Conservation (phyloP, 495 filamentous ascomycete species). For the Penicillium paradoxum region DNA sequence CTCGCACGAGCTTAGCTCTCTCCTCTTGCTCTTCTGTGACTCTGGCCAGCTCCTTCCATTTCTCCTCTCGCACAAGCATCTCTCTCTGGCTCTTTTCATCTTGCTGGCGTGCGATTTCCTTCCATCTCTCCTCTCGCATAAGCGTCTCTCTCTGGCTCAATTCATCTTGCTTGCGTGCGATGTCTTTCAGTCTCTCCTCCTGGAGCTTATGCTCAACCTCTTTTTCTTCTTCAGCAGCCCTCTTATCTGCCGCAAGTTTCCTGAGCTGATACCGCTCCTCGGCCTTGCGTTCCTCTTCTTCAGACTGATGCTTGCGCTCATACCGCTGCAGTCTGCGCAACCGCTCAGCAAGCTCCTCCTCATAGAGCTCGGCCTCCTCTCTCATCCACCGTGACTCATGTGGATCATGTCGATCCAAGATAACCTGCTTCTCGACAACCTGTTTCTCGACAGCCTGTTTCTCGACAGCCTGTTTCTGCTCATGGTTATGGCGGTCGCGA, state of each 20-base stretch:
- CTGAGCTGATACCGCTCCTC: constrained; percentile 28
- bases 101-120: constrained; percentile 2
- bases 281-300: constrained; percentile 29
- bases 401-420: neutral
- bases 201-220: constrained; percentile 10
- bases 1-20: constrained; percentile 16
- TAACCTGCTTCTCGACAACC: constrained; percentile 5
- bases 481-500: constrained; percentile 14
- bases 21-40: constrained; percentile 10
- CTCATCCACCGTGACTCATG: constrained; percentile 21
- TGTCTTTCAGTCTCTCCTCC: constrained; percentile 20
- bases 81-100: constrained; percentile 8
- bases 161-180: neutral
- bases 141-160: constrained; percentile 9
- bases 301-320: constrained; percentile 30
- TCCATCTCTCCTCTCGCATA: constrained; percentile 19
- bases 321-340: constrained; percentile 29
- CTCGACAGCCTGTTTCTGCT: too few relatives aligned
- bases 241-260: constrained; percentile 29
- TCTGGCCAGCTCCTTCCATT: constrained; percentile 16
- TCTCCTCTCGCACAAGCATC: constrained; percentile 18
- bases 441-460: too few relatives aligned
- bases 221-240: constrained; percentile 27
- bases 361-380: constrained; percentile 35
- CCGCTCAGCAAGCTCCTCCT: constrained; percentile 34